phyloP scores from a whole-genome alignment of 805 yeast species.

The Metschnikowia drakensbergensis region DNA sequence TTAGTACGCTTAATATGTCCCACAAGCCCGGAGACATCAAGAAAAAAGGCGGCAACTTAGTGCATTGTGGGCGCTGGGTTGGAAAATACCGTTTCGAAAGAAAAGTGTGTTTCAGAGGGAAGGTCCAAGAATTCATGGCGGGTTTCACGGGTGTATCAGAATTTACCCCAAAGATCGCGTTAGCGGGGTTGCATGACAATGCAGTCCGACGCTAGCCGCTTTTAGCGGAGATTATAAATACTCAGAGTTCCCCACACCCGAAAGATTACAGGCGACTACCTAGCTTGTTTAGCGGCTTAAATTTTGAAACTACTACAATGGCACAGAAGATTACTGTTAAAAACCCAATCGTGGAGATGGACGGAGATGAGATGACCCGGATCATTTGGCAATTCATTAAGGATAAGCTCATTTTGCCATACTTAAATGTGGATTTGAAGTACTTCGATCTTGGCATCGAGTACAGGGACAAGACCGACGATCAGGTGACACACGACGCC shows the following conservation, averaged over 20 bases:
- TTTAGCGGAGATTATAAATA: background rate
- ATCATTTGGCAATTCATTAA: slow-evolving; percentile 78
- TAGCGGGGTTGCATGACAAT: slow-evolving; percentile 3
- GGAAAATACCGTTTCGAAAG: too few species aligned
- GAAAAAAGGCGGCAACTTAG: too few species aligned
- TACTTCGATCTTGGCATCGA: slow-evolving; percentile 71
- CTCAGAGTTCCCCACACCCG: background rate
- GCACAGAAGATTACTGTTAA: slow-evolving; percentile 57
- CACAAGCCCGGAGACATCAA: too few species aligned
- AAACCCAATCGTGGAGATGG: slow-evolving; percentile 72
- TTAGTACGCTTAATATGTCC: too few species aligned
- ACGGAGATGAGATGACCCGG: slow-evolving; percentile 86
- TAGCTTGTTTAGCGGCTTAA: too few species aligned
- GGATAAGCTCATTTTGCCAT: slow-evolving; percentile 62
- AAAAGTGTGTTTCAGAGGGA: too few species aligned
- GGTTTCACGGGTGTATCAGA: background rate
- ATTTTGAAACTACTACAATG: background rate
- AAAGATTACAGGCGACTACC: background rate
- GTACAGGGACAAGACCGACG: slow-evolving; percentile 66
- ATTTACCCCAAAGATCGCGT: background rate
- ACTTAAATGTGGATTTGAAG: slow-evolving; percentile 67
- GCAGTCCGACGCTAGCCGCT: background rate
- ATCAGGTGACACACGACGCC: slow-evolving; percentile 71
- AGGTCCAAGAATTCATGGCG: background rate
- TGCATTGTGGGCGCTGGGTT: too few species aligned